Evolutionary conservation across 345 rosid genomes (phyloP).

Genomic region (Mangifera indica): DNA sequence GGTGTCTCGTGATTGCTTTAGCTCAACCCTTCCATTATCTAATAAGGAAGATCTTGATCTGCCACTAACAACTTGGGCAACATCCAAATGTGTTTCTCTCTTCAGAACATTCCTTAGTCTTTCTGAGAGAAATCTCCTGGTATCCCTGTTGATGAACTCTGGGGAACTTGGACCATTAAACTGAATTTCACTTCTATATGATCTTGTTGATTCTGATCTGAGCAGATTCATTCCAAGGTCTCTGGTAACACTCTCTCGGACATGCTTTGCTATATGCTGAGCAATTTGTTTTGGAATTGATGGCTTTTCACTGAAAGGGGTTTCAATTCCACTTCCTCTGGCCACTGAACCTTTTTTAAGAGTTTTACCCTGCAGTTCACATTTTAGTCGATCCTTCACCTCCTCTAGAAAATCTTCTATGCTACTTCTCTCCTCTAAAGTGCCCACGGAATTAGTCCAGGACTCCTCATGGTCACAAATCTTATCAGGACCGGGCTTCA

Average conservation of each 20-base stretch:
- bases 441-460: conserved; percentile 58
- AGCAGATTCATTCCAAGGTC: conserved; percentile 42
- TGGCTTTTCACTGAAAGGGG: conserved; percentile 66
- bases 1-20: conserved; percentile 26
- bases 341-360: conserved; percentile 47
- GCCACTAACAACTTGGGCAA: conserved; percentile 29
- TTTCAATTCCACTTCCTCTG: conserved; percentile 76
- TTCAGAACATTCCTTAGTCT: conserved; percentile 62
- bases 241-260: conserved; percentile 46
- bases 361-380: conserved; percentile 71
- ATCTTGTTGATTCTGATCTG: conserved; percentile 67
- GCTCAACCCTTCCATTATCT: conserved; percentile 33
- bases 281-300: conserved; percentile 53
- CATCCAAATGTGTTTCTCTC: conserved; percentile 39
- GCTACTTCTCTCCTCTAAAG: conserved; percentile 55
- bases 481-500: conserved; percentile 84
- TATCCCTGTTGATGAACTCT: conserved; percentile 64
- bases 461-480: conserved; percentile 56
- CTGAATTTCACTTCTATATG: conserved; percentile 59
- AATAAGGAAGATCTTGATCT: conserved; percentile 38
- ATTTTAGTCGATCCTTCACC: conserved; percentile 72
- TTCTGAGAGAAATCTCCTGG: conserved; percentile 59
- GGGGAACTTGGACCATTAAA: conserved; percentile 52
- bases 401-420: conserved; percentile 90
- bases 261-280: conserved; percentile 41